These are phyloP conservation scores for Backusella australiensis DNA, from an alignment of 192 early-diverging fungal genomes.

Conservation along the genomic window DNA sequence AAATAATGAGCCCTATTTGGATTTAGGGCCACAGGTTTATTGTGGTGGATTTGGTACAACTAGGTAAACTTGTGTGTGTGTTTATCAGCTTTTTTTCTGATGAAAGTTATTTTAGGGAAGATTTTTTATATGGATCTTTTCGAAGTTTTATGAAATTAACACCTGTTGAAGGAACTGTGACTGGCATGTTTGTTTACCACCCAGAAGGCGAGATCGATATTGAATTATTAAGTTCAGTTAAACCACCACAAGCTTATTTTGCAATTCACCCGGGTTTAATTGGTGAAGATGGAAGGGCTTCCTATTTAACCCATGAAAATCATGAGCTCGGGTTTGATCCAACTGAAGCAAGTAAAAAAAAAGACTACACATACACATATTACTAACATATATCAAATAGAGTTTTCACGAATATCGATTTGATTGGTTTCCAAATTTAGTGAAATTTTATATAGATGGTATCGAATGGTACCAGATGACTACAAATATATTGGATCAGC, in stretches of 20 bases:
- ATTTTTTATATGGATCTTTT: slow-evolving; percentile 29
- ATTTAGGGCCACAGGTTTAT: background rate
- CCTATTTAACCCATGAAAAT: slow-evolving; percentile 20
- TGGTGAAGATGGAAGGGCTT: slow-evolving; percentile 16
- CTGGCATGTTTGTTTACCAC: slow-evolving; percentile 20
- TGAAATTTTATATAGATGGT: slow-evolving; percentile 24
- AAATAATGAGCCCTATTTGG: background rate
- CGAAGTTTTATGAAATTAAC: slow-evolving; percentile 12
- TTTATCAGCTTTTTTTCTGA: background rate
- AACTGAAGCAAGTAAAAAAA: background rate
- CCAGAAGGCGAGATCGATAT: slow-evolving; percentile 28
- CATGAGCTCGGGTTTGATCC: slow-evolving; percentile 19
- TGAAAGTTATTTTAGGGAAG: background rate
- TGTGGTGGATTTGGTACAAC: slow-evolving; percentile 22
- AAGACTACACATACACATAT: background rate
- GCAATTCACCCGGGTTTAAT: slow-evolving; percentile 23
- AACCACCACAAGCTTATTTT: slow-evolving; percentile 27
- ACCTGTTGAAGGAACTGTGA: slow-evolving; percentile 12
- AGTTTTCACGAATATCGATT: slow-evolving; percentile 37
- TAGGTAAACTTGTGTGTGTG: background rate
- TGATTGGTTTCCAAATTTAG: slow-evolving; percentile 28
- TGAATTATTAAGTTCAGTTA: slow-evolving; percentile 18
- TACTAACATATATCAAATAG: background rate
- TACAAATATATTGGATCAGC: slow-evolving; percentile 12
- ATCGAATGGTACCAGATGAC: background rate